Percentiles rank a stretch among this genome's conserved stretches.
phyloP scores from a whole-genome alignment of 2,329 filamentous ascomycete species.

The Colletotrichum lindemuthianum region DNA sequence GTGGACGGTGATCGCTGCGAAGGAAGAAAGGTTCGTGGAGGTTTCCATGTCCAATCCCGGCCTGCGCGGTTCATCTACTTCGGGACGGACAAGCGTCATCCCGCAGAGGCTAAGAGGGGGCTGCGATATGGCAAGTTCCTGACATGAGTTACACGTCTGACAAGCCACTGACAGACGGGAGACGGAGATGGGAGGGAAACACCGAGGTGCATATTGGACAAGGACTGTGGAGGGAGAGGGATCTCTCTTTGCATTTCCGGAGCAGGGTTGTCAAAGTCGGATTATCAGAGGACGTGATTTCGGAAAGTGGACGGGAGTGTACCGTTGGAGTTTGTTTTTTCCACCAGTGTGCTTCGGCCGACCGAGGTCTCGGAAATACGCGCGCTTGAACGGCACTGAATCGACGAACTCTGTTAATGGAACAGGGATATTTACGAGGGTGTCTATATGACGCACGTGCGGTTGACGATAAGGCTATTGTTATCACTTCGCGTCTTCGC shows the following conservation, averaged over 20 bases:
- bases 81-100: conserved; percentile 31
- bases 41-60: conserved; percentile 11
- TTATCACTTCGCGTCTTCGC: conserved; percentile 26
- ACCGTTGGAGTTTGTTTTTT: conserved; percentile 7
- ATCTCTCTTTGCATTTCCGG: conserved; percentile 12
- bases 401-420: too few species aligned
- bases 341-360: conserved; percentile 19
- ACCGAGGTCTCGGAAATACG: conserved; percentile 23
- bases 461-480: conserved; percentile 11
- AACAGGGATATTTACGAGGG: neutral
- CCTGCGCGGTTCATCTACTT: neutral
- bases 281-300: conserved; percentile 5
- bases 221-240: too few species aligned
- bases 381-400: too few species aligned
- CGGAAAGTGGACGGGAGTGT: conserved; percentile 9
- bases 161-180: neutral
- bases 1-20: neutral
- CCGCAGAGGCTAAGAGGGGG: conserved; percentile 12
- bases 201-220: conserved; percentile 27
- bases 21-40: conserved; percentile 11
- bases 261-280: conserved; percentile 1
- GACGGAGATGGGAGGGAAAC: conserved; percentile 9
- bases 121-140: conserved; percentile 6
- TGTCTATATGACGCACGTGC: conserved; percentile 15
- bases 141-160: neutral